These are phyloP conservation scores for Ceratopteris richardii DNA, from an alignment of 75 land plant species.

Conservation along the genomic window DNA sequence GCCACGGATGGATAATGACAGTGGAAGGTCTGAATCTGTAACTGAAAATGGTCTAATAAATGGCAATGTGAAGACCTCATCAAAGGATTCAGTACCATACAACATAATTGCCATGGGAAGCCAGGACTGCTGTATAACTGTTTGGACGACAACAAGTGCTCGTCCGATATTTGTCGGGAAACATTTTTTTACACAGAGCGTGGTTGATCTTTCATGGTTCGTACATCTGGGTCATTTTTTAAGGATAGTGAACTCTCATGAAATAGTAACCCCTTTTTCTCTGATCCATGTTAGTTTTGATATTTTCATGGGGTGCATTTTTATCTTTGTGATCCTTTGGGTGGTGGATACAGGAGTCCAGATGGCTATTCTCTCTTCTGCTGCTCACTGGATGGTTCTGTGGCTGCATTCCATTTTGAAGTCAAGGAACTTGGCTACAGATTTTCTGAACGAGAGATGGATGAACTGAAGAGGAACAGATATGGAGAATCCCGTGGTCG, in stretches of 20 bases:
- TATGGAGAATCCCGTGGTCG: constrained; percentile 81
- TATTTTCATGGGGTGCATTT: too few relatives aligned
- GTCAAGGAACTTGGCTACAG: constrained; percentile 75
- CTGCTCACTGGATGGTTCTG: constrained; percentile 93
- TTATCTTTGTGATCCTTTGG: too few relatives aligned
- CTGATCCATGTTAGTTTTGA: too few relatives aligned
- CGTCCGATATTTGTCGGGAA: constrained; percentile 96
- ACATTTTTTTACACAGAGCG: constrained; percentile 93
- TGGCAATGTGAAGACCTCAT: constrained; percentile 32
- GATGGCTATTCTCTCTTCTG: constrained; percentile 97
- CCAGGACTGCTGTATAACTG: constrained; percentile 91
- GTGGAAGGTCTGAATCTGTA: constrained; percentile 22
- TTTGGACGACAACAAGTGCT: constrained; percentile 94
- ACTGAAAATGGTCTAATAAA: constrained; percentile 48
- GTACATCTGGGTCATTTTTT: constrained; percentile 5
- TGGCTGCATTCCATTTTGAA: constrained; percentile 88
- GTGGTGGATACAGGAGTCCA: constrained; percentile 83
- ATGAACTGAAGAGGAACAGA: constrained; percentile 76
- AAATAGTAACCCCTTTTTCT: too few relatives aligned
- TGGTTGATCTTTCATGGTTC: constrained; percentile 93
- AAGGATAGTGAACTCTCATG: too few relatives aligned
- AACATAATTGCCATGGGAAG: constrained; percentile 98
- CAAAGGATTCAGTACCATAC: constrained; percentile 51
- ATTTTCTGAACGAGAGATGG: constrained; percentile 69
- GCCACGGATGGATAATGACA: constrained; percentile 5